These are phyloP conservation scores for Nemania diffusa DNA, from an alignment of 2,329 filamentous ascomycete genomes.

Conservation along the genomic window DNA sequence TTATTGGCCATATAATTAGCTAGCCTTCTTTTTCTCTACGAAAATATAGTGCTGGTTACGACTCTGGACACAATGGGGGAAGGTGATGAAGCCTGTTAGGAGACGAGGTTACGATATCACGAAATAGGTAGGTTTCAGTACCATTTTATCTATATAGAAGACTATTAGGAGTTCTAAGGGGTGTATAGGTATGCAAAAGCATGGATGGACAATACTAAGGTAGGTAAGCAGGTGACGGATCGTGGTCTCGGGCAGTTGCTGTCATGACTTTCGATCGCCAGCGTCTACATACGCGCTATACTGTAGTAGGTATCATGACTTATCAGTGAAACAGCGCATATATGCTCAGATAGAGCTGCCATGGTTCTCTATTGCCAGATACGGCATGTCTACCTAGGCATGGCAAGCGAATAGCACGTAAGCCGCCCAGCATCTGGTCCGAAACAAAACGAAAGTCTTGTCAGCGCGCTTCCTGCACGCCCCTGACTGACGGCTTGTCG, in stretches of 20 bases:
- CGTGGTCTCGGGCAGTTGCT: slow-evolving; percentile 35
- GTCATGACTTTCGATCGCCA: slow-evolving; percentile 22
- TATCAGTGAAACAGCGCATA: slow-evolving; percentile 18
- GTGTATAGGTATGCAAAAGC: background rate
- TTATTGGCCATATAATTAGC: background rate
- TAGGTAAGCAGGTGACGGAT: slow-evolving; percentile 22
- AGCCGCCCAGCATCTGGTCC: background rate
- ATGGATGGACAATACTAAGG: background rate
- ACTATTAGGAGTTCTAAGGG: background rate
- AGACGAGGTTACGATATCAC: slow-evolving; percentile 9
- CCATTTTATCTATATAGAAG: background rate
- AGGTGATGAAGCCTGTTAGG: background rate
- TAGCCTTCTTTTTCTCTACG: background rate
- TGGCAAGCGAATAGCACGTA: background rate
- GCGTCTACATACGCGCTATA: background rate
- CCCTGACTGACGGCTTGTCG: slow-evolving; percentile 22
- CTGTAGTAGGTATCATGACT: slow-evolving; percentile 3
- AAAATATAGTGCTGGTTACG: background rate
- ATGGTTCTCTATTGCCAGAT: background rate
- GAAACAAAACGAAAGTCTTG: background rate
- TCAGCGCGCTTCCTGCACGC: slow-evolving; percentile 17
- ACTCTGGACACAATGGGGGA: background rate
- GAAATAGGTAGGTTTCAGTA: background rate
- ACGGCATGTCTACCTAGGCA: background rate
- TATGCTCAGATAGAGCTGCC: background rate